phyloP scores from a whole-genome alignment of 768 basidiomycete species.

The Rhizopogon rudus region DNA sequence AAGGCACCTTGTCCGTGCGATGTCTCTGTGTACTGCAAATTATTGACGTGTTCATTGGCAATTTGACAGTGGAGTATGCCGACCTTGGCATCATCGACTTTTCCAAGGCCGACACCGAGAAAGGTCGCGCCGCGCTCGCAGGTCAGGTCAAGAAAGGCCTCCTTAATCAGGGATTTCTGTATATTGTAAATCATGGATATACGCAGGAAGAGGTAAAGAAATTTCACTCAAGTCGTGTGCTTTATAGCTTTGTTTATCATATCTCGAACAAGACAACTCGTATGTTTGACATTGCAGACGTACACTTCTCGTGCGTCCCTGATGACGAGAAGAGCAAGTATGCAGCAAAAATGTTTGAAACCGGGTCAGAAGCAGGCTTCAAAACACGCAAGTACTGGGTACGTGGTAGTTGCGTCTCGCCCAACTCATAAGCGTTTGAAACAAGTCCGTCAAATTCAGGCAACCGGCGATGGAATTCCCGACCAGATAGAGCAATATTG shows the following conservation, averaged over 20 bases:
- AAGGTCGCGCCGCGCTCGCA: no score
- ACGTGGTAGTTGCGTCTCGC: not conserved
- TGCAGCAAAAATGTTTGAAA: constrained; percentile 34
- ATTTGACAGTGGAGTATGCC: no score
- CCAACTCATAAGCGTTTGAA: not conserved
- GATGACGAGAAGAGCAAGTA: constrained; percentile 40
- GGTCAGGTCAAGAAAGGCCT: no score
- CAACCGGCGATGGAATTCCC: constrained; percentile 53
- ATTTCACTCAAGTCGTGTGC: no score
- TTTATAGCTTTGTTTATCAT: not conserved
- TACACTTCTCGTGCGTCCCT: constrained; percentile 36
- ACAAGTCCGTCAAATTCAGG: constrained; percentile 27
- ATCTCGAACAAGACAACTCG: constrained; percentile 31
- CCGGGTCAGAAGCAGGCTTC: constrained; percentile 47
- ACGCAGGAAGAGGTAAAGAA: no score
- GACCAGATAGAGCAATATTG: constrained; percentile 64
- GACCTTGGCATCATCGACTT: no score
- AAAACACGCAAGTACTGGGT: constrained; percentile 49
- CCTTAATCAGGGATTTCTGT: no score
- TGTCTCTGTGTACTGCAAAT: no score
- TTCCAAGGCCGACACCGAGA: no score
- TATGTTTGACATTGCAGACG: constrained; percentile 45
- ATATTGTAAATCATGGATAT: no score
- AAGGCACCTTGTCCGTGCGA: no score
- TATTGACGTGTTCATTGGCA: no score